These are phyloP conservation scores for Coleophoma crateriformis DNA, from an alignment of 2,329 filamentous ascomycete species.

Conservation along the genomic window DNA sequence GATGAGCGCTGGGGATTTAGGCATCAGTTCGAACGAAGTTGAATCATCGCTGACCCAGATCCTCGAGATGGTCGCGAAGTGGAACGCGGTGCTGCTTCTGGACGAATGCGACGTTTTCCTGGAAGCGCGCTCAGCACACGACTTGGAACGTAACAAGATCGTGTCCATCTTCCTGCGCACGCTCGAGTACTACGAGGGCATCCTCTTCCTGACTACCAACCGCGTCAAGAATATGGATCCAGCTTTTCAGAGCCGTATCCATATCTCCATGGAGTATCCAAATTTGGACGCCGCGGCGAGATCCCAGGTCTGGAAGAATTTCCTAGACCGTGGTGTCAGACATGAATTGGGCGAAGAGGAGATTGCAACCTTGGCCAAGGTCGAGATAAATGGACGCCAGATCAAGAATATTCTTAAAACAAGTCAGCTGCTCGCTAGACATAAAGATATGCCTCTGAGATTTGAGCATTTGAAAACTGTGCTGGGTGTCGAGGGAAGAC, in stretches of 20 bases:
- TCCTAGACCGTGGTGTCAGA: slow-evolving; percentile 15
- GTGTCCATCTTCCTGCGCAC: slow-evolving; percentile 30
- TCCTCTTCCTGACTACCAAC: slow-evolving; percentile 33
- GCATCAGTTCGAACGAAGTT: slow-evolving; percentile 34
- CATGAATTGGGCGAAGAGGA: slow-evolving; percentile 10
- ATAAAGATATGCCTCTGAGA: slow-evolving; percentile 16
- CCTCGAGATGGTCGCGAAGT: slow-evolving; percentile 66
- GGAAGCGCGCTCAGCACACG: slow-evolving; percentile 20
- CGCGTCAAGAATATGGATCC: slow-evolving; percentile 26
- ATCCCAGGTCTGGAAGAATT: slow-evolving; percentile 16
- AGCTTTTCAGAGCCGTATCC: slow-evolving; percentile 28
- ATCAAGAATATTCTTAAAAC: slow-evolving; percentile 31
- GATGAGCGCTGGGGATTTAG: slow-evolving; percentile 41
- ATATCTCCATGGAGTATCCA: slow-evolving; percentile 22
- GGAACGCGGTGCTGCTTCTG: slow-evolving; percentile 67
- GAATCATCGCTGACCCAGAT: slow-evolving; percentile 56
- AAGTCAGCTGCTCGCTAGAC: slow-evolving; percentile 18
- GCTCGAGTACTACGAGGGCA: slow-evolving; percentile 32
- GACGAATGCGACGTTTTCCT: slow-evolving; percentile 66
- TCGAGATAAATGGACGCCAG: slow-evolving; percentile 27
- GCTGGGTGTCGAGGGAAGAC: slow-evolving; percentile 10
- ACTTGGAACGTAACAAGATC: slow-evolving; percentile 34
- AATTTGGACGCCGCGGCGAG: slow-evolving; percentile 15
- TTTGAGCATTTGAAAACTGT: slow-evolving; percentile 21
- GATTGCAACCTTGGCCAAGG: slow-evolving; percentile 9